Conservation (phyloP, 441 rosid genomes). For the Bruguiera hainesii region DNA sequence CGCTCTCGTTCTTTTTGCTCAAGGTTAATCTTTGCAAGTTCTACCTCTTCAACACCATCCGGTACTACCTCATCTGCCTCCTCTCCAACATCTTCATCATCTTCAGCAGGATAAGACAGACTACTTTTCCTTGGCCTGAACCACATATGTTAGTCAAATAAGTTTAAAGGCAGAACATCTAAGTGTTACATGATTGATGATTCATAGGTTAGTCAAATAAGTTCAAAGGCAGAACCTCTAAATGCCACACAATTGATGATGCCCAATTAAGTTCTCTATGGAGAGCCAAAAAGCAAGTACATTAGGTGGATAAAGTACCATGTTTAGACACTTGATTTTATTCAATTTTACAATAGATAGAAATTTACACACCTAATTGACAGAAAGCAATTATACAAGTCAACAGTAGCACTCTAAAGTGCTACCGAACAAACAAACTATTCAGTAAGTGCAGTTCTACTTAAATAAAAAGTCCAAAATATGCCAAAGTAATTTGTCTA, state of each 20-base stretch:
- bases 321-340: neutral
- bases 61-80: constrained; percentile 99
- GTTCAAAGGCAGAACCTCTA: constrained; percentile 12
- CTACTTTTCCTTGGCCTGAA: constrained; percentile 94
- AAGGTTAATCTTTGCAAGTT: constrained; percentile 84
- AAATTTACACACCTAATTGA: neutral
- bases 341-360: neutral
- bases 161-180: constrained; percentile 16
- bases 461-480: constrained; percentile 7
- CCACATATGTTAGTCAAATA: constrained; percentile 19
- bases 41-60: constrained; percentile 98
- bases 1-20: constrained; percentile 75
- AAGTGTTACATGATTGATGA: constrained; percentile 1
- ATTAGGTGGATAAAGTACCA: constrained; percentile 12
- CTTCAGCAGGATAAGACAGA: constrained; percentile 87
- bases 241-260: constrained; percentile 1
- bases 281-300: constrained; percentile 8
- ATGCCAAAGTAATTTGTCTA: constrained; percentile 1
- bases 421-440: neutral
- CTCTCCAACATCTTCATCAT: constrained; percentile 95
- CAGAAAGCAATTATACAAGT: neutral
- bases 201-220: constrained; percentile 8
- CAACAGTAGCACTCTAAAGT: neutral
- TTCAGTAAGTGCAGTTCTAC: too few relatives aligned
- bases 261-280: constrained; percentile 8